Base-by-base conservation (phyloP, 495 filamentous ascomycete genomes). In the Venustampulla echinocandica region DNA sequence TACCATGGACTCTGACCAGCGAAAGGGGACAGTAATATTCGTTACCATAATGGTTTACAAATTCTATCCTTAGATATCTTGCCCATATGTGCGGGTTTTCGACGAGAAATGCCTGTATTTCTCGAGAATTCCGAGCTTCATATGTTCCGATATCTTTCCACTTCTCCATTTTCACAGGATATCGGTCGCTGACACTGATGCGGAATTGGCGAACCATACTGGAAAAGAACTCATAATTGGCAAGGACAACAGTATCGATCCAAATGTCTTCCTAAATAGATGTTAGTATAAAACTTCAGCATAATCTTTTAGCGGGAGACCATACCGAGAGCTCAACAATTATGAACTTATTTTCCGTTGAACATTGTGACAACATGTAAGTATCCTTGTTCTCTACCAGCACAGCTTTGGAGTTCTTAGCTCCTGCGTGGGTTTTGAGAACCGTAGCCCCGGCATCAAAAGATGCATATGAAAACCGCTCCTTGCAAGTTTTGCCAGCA, bases 161-260 rank as follows among this genome's bases (percentile, higher is more conserved):
- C 53, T 90, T 88, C 35, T 93, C 90, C 37, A 78, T 60, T 62
- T 95, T 95, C 22, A 90, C 84, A 2, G 92, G 92, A 62, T 96
- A 96, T 25, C 85, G 79, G 64, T 96, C 92, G 24, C 88, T 87
- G 18, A 95, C 89, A 58, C 84, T 88, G 43, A 97, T 79, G 15
- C 85, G 73, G 61, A 98, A 94, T 17, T 78, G 84, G 44, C 87
- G 83, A 57, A 97, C 87, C 73, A 95, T 96, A 50, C 86, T 93
- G 42, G 87, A 94, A 67, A 98, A 98, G 69, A 98, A 98, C 64
- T 95, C 92, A 61, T 90, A 98, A 63, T 97, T 98, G 33, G 92
- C 90, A 15, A 98, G 74, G 1, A 95, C 92, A 23, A 98, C 73
- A 2, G 92, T 98, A 62, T 98, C 92, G 44, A 98, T 83, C 34